These are phyloP conservation scores for Pseudonitzschia delicatissima DNA, from an alignment of 108 stramenopile genomes.

Conservation along the genomic window DNA sequence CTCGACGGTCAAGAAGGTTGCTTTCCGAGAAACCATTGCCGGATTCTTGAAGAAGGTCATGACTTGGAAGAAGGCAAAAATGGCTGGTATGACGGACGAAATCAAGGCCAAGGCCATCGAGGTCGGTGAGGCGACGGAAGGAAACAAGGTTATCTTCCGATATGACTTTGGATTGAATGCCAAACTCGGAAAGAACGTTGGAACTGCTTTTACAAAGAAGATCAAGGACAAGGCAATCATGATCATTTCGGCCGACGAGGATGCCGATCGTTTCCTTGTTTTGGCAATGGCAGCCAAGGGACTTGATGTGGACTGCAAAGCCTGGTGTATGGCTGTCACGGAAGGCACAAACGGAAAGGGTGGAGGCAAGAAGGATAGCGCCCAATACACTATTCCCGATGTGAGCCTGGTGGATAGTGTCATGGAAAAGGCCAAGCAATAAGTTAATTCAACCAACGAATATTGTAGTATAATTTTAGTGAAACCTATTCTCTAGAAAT, in stretches of 20 bases:
- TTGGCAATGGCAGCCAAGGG: constrained; percentile 79
- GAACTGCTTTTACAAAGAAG: constrained; percentile 79
- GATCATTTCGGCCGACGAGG: constrained; percentile 74
- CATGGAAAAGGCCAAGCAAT: constrained; percentile 62
- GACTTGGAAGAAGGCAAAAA: constrained; percentile 76
- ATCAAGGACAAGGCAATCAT: constrained; percentile 82
- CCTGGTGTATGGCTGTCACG: constrained; percentile 71
- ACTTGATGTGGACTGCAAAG: constrained; percentile 77
- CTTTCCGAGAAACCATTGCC: constrained; percentile 58
- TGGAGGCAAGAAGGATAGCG: constrained; percentile 86
- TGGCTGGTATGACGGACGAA: constrained; percentile 72
- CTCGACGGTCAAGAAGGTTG: constrained; percentile 76
- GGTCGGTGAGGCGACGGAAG: constrained; percentile 56
- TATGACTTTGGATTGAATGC: constrained; percentile 91
- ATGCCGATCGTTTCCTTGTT: constrained; percentile 66
- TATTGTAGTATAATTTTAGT: background rate
- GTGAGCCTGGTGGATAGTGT: constrained; percentile 51
- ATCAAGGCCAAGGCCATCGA: constrained; percentile 62
- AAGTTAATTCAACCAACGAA: background rate
- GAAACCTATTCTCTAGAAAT: too few species aligned
- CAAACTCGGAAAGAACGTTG: constrained; percentile 84
- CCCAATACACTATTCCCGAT: constrained; percentile 68
- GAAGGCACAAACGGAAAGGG: constrained; percentile 84
- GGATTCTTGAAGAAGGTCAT: constrained; percentile 71
- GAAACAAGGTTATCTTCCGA: constrained; percentile 79